These are phyloP conservation scores for Paecilomyces variotii DNA, from an alignment of 2,329 filamentous ascomycete species.

Conservation along the genomic window DNA sequence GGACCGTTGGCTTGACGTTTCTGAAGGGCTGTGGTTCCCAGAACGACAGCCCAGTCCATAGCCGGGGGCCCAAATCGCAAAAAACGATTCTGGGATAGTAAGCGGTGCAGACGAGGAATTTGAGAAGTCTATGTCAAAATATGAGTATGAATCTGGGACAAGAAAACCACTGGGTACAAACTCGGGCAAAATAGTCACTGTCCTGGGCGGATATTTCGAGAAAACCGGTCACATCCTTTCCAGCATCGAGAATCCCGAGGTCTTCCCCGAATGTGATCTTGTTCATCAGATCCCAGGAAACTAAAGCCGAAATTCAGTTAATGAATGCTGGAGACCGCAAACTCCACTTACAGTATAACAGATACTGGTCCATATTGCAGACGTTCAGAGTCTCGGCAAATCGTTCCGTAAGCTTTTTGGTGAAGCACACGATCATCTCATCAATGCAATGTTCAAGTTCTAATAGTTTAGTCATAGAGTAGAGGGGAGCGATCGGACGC, in stretches of 20 bases:
- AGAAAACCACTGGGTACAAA: background rate
- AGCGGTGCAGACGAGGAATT: background rate
- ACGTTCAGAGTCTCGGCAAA: background rate
- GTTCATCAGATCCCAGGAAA: background rate
- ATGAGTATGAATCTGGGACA: background rate
- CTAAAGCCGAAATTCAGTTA: background rate
- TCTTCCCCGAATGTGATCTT: background rate
- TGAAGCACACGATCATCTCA: background rate
- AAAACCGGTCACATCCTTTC: background rate
- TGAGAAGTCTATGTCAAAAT: background rate
- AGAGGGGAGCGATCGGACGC: background rate
- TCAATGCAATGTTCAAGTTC: constrained; percentile 2
- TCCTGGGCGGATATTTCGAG: background rate
- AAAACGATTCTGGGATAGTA: background rate
- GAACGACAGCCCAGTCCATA: background rate
- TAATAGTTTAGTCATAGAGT: constrained; percentile 1
- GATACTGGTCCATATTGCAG: background rate
- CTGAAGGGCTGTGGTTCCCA: background rate
- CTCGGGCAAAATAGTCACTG: background rate
- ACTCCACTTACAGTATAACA: background rate
- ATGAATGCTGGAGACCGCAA: background rate
- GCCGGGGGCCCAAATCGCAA: background rate
- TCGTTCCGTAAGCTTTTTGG: background rate
- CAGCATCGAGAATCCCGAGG: background rate
- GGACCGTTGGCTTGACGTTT: background rate